A percentile compares a stretch with the other conserved stretches of the same genome.
These are phyloP conservation scores for Nakataea oryzae DNA, from an alignment of 2,329 filamentous ascomycete species.

Conservation along the genomic window DNA sequence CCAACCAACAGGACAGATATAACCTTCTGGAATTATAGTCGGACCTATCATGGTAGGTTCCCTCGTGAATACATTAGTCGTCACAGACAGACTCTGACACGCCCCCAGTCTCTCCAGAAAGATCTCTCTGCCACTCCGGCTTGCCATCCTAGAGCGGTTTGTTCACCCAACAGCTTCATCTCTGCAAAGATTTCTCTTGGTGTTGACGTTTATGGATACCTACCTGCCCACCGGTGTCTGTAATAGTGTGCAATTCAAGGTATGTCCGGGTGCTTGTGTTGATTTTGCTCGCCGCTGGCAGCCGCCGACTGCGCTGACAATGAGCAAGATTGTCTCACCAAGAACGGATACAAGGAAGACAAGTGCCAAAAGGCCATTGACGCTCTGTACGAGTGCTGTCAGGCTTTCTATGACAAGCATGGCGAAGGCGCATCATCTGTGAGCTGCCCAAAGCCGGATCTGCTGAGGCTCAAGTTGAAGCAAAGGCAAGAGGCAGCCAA, in stretches of 20 bases:
- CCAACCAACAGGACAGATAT: too few species aligned
- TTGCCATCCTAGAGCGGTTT: constrained; percentile 75
- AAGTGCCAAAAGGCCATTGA: constrained; percentile 72
- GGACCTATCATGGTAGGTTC: too few species aligned
- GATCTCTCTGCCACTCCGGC: constrained; percentile 67
- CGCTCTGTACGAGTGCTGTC: constrained; percentile 88
- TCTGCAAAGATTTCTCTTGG: background rate
- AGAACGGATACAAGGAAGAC: constrained; percentile 75
- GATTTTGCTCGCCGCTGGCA: background rate
- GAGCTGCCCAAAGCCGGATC: constrained; percentile 74
- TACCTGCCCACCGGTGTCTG: too few species aligned
- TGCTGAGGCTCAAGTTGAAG: constrained; percentile 77
- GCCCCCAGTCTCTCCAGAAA: constrained; percentile 42
- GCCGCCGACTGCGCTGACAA: constrained; percentile 11
- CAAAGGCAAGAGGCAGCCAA: constrained; percentile 38
- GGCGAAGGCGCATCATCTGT: constrained; percentile 67
- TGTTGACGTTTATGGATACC: background rate
- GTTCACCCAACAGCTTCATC: constrained; percentile 19
- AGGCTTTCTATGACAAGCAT: constrained; percentile 71
- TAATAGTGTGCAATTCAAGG: constrained; percentile 80
- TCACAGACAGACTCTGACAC: too few species aligned
- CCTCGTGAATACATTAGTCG: too few species aligned
- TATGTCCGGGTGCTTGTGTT: constrained; percentile 23
- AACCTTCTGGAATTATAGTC: too few species aligned
- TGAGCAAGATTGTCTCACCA: constrained; percentile 64